These are phyloP conservation scores for Hygrophoropsis aurantiaca DNA, from an alignment of 768 basidiomycete genomes.

Conservation along the genomic window DNA sequence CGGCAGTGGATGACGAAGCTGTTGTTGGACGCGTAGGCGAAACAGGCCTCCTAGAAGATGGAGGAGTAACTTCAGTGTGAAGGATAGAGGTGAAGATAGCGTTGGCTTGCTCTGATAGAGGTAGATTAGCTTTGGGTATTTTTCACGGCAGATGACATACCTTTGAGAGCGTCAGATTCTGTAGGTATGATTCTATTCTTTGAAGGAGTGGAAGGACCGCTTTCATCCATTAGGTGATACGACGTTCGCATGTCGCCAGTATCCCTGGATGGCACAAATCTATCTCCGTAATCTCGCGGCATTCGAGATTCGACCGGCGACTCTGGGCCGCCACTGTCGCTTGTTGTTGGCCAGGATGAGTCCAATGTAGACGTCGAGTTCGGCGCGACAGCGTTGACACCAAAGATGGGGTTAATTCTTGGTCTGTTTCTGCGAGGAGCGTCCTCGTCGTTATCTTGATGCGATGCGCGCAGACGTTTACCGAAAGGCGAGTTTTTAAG, in stretches of 20 bases:
- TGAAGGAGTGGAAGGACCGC: conserved; percentile 56
- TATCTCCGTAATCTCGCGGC: conserved; percentile 48
- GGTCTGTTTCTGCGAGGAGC: conserved; percentile 51
- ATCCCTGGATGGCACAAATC: conserved; percentile 66
- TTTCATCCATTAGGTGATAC: conserved; percentile 58
- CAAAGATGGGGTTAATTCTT: conserved; percentile 56
- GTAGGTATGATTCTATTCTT: conserved; percentile 64
- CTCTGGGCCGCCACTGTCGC: conserved; percentile 51
- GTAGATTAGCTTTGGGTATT: too few species aligned
- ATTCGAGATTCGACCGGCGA: conserved; percentile 35
- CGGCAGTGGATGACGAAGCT: conserved; percentile 37
- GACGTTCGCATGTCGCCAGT: conserved; percentile 59
- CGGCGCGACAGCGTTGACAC: conserved; percentile 34
- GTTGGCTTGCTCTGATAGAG: conserved; percentile 73
- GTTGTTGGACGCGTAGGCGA: conserved; percentile 56
- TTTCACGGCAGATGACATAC: conserved; percentile 31
- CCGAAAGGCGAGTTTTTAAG: conserved; percentile 86
- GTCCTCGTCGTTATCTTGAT: conserved; percentile 57
- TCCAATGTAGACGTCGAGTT: conserved; percentile 57
- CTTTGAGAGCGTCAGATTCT: conserved; percentile 77
- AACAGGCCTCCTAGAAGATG: conserved; percentile 58
- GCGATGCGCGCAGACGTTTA: conserved; percentile 74
- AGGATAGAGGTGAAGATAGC: conserved; percentile 76
- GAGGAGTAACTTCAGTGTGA: conserved; percentile 75
- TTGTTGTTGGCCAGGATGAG: conserved; percentile 49